phyloP scores from a whole-genome alignment of 2,329 filamentous ascomycete species.

The Penicillium glabrum region DNA sequence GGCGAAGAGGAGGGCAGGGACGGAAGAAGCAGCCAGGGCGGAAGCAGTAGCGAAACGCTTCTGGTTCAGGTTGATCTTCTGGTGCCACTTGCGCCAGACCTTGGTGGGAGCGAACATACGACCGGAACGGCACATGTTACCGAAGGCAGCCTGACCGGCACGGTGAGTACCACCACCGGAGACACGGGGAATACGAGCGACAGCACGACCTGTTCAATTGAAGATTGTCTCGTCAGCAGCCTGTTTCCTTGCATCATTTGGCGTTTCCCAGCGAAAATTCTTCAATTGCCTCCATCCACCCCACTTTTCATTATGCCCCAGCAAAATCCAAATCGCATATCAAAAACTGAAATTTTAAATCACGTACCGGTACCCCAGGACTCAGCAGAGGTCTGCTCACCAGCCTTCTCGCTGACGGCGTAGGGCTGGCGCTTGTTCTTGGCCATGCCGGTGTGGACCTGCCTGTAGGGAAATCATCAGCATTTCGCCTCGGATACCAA shows the following conservation, averaged over 20 bases:
- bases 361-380: slow-evolving; percentile 98
- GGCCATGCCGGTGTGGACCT: slow-evolving; percentile 95
- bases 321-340: slow-evolving; percentile 2
- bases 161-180: slow-evolving; percentile 99
- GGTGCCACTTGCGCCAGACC: slow-evolving; percentile 99
- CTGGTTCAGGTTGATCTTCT: slow-evolving; percentile 99
- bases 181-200: slow-evolving; percentile 99
- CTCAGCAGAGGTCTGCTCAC: slow-evolving; percentile 99
- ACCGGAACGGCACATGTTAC: slow-evolving; percentile 99
- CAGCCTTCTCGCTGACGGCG: slow-evolving; percentile 99
- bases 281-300: not conserved
- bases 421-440: slow-evolving; percentile 99
- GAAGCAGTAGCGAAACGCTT: slow-evolving; percentile 98
- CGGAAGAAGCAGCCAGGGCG: slow-evolving; percentile 93
- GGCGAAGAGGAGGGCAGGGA: slow-evolving; percentile 90
- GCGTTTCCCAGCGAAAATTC: not conserved
- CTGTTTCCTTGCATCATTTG: not conserved
- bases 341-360: slow-evolving; percentile 13
- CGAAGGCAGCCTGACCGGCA: slow-evolving; percentile 99
- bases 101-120: slow-evolving; percentile 99
- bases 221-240: slow-evolving; percentile 9
- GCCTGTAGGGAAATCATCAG: slow-evolving; percentile 48
- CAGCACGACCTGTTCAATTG: slow-evolving; percentile 75
- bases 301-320: slow-evolving; percentile 1
- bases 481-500: slow-evolving; percentile 19